These are phyloP conservation scores for Chlamydomonas asymmetrica DNA, from an alignment of 139 green algal genomes.

Conservation along the genomic window DNA sequence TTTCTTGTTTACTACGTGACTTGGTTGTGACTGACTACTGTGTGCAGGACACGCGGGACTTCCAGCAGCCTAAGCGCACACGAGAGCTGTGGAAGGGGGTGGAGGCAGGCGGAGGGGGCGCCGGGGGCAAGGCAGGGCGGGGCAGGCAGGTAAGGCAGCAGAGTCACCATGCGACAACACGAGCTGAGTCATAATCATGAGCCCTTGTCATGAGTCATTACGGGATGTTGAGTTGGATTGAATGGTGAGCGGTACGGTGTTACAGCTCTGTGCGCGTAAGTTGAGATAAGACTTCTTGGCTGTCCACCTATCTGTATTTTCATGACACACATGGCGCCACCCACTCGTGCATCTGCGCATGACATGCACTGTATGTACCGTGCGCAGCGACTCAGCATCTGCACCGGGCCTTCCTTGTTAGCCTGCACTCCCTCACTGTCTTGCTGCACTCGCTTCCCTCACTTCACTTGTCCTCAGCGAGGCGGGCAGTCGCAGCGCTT, in stretches of 20 bases:
- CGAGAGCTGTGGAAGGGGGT: slow-evolving; percentile 38
- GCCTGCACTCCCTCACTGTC: neutral
- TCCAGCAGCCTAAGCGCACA: slow-evolving; percentile 16
- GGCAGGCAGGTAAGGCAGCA: neutral
- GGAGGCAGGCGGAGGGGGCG: neutral
- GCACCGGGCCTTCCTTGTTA: no score
- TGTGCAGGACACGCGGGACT: slow-evolving; percentile 32
- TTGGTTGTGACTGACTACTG: neutral
- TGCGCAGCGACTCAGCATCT: no score
- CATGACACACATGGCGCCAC: neutral
- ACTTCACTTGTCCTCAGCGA: neutral
- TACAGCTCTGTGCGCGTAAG: neutral
- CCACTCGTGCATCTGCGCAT: no score
- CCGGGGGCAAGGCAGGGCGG: neutral
- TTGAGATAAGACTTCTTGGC: neutral
- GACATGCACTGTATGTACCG: no score
- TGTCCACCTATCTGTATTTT: neutral
- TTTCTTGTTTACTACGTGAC: no score
- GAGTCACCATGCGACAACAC: neutral
- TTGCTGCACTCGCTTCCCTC: neutral
- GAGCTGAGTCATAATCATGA: neutral
- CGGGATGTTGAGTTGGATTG: neutral
- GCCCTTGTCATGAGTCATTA: neutral
- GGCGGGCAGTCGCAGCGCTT: neutral
- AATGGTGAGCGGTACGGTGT: neutral